Evolutionary conservation across 2,329 filamentous ascomycete genomes (phyloP).

Genomic region (Lasiodiplodia hormozganensis): DNA sequence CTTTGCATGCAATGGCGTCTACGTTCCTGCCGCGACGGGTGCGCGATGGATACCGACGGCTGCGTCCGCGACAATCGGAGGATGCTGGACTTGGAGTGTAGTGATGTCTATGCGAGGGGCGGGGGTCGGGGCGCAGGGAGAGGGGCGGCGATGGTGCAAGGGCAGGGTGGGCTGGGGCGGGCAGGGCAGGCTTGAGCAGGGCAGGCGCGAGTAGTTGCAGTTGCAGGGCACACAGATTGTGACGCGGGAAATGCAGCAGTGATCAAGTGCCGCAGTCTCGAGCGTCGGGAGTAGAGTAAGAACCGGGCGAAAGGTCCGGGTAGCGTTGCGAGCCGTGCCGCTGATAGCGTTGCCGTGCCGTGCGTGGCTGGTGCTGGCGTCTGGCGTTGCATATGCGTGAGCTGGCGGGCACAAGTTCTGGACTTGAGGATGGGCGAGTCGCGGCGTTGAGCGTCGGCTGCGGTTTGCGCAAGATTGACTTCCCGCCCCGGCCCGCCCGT

Average conservation of each 20-base stretch:
- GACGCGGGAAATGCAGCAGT: constrained; percentile 11
- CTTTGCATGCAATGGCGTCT: constrained; percentile 14
- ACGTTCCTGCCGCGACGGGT: constrained; percentile 15
- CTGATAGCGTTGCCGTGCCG: constrained; percentile 15
- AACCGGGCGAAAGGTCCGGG: constrained; percentile 25
- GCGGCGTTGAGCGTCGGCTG: neutral
- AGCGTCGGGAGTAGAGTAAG: constrained; percentile 21
- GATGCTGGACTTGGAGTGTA: constrained; percentile 22
- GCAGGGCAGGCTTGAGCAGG: neutral
- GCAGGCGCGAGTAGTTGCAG: neutral
- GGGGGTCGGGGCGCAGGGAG: neutral
- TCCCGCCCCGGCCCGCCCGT: constrained; percentile 24
- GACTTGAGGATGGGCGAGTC: neutral
- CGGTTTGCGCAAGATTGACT: constrained; percentile 23
- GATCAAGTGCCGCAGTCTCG: constrained; percentile 4
- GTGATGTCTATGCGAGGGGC: neutral
- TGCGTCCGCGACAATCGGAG: constrained; percentile 8
- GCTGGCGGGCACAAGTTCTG: neutral
- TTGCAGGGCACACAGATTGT: neutral
- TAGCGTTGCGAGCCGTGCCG: constrained; percentile 25
- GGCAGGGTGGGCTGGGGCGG: neutral
- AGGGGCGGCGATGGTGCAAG: neutral
- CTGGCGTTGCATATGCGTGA: neutral
- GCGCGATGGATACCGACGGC: constrained; percentile 13
- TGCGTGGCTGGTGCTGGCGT: neutral